Percentiles rank a stretch among this genome's conserved stretches.
phyloP scores from a whole-genome alignment of 2,329 filamentous ascomycete genomes.

The Ambrosiella xylebori region DNA sequence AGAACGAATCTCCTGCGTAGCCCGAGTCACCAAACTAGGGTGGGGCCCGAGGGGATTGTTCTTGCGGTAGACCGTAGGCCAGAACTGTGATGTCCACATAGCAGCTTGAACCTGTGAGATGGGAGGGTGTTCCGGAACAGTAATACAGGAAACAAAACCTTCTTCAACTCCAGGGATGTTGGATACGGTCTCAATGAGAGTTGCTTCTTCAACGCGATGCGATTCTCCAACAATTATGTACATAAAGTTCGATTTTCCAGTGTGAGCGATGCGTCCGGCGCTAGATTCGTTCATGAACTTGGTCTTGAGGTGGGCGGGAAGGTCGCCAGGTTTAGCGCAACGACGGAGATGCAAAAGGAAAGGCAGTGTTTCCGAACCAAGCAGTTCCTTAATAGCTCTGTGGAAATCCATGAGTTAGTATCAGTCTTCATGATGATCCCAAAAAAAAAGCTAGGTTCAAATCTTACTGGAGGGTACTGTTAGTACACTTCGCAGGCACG shows the following conservation, averaged over 20 bases:
- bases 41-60: conserved; percentile 77
- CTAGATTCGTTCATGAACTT: conserved; percentile 42
- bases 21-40: conserved; percentile 53
- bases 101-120: conserved; percentile 60
- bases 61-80: conserved; percentile 74
- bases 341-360: conserved; percentile 56
- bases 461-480: conserved; percentile 19
- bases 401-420: background rate
- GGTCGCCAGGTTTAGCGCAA: conserved; percentile 53
- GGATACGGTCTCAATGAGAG: conserved; percentile 21
- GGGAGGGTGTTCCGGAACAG: conserved; percentile 56
- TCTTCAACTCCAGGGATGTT: conserved; percentile 26
- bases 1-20: conserved; percentile 48
- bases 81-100: conserved; percentile 59
- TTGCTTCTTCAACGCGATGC: conserved; percentile 23
- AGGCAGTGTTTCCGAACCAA: conserved; percentile 38
- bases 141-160: conserved; percentile 43
- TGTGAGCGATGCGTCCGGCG: conserved; percentile 37
- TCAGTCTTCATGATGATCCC: background rate
- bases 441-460: background rate
- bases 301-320: conserved; percentile 47
- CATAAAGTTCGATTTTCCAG: conserved; percentile 42
- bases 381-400: conserved; percentile 12
- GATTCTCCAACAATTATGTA: conserved; percentile 37
- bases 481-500: conserved; percentile 54